A percentile compares a stretch with the other conserved stretches of the same genome.
Conservation (phyloP, 768 basidiomycete genomes). For the Mycena capillaripes region DNA sequence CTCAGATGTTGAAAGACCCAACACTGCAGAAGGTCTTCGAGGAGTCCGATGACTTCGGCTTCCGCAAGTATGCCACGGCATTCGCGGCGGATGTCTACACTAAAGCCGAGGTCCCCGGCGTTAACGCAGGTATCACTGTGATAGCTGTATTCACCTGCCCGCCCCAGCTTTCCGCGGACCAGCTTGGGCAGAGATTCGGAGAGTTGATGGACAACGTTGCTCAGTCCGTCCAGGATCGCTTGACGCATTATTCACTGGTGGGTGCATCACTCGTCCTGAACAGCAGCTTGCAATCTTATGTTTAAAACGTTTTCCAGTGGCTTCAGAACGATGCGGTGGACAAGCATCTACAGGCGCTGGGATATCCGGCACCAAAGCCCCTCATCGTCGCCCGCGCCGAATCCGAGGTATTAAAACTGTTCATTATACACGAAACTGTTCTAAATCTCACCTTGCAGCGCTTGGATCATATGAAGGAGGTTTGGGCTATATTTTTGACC, state of each 20-base stretch:
- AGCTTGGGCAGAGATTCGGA: slow-evolving; percentile 12
- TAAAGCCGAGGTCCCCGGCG: not conserved
- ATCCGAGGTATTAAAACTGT: slow-evolving; percentile 14
- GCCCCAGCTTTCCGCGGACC: slow-evolving; percentile 7
- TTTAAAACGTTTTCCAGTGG: slow-evolving; percentile 1
- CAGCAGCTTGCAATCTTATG: not conserved
- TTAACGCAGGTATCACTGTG: not conserved
- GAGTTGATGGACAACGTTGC: slow-evolving; percentile 16
- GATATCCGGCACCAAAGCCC: slow-evolving; percentile 17
- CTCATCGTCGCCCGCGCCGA: slow-evolving; percentile 26
- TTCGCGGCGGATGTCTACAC: slow-evolving; percentile 23
- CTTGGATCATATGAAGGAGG: too few relatives aligned
- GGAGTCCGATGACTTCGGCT: slow-evolving; percentile 21
- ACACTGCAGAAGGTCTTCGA: slow-evolving; percentile 6
- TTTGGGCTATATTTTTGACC: too few relatives aligned
- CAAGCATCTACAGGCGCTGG: slow-evolving; percentile 22
- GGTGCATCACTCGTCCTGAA: not conserved
- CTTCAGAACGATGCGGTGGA: slow-evolving; percentile 19
- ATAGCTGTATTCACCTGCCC: slow-evolving; percentile 8
- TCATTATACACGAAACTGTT: too few relatives aligned
- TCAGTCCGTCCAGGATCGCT: not conserved
- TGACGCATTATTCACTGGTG: slow-evolving; percentile 18
- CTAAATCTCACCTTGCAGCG: too few relatives aligned
- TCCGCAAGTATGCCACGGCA: slow-evolving; percentile 16
- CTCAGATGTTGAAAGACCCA: slow-evolving; percentile 22